Evolutionary conservation across 768 basidiomycete genomes (phyloP).

Genomic region (Pholiota conissans): DNA sequence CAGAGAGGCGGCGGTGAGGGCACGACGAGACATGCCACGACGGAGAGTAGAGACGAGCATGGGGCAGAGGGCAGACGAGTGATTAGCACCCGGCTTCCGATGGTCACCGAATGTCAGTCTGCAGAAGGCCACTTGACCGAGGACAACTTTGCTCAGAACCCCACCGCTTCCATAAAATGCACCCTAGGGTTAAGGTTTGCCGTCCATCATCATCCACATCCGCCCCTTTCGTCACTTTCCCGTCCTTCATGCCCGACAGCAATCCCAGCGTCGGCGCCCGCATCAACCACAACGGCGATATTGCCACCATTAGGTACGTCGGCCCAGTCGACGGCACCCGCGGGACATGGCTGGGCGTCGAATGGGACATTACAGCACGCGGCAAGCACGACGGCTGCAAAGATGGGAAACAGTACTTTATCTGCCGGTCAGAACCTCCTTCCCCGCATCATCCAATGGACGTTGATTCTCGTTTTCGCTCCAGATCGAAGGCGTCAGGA

Average conservation of each 20-base stretch:
- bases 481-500: conserved; percentile 60
- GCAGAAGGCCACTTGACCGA: conserved; percentile 1
- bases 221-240: neutral
- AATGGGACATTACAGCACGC: conserved; percentile 86
- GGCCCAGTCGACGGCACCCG: conserved; percentile 63
- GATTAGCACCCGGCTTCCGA: conserved; percentile 19
- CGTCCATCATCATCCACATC: conserved; percentile 6
- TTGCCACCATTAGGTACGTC: conserved; percentile 71
- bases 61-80: conserved; percentile 6
- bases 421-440: conserved; percentile 57
- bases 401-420: conserved; percentile 77
- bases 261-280: conserved; percentile 50
- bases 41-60: conserved; percentile 33
- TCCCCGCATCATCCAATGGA: too few relatives aligned
- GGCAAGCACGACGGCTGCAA: conserved; percentile 89
- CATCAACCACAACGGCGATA: conserved; percentile 48
- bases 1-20: conserved; percentile 32
- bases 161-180: neutral
- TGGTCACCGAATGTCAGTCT: conserved; percentile 15
- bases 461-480: conserved; percentile 3
- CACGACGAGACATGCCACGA: conserved; percentile 43
- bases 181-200: conserved; percentile 31
- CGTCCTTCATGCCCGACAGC: conserved; percentile 24
- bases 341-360: conserved; percentile 91
- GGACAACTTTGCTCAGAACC: neutral